These are phyloP conservation scores for Vitis labrusca DNA, from an alignment of 164 flowering plant species.

Conservation along the genomic window DNA sequence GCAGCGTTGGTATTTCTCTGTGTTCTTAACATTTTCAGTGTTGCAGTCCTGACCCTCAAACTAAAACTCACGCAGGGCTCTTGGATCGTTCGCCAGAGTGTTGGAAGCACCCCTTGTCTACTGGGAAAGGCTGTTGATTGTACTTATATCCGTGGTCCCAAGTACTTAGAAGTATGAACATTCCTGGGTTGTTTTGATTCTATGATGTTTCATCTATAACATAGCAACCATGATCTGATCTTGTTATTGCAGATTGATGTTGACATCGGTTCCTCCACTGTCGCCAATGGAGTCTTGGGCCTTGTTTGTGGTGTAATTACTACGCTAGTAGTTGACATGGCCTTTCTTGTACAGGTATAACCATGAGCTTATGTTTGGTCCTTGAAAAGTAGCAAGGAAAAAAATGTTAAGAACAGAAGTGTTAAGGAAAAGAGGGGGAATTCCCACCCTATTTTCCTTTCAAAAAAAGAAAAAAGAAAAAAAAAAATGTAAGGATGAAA, in stretches of 20 bases:
- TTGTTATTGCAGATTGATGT: conserved; percentile 77
- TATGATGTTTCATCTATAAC: not conserved
- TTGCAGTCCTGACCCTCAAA: too few species aligned
- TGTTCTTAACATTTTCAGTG: too few species aligned
- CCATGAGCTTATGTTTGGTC: too few species aligned
- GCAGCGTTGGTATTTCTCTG: too few species aligned
- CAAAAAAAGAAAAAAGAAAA: too few species aligned
- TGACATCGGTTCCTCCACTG: conserved; percentile 98
- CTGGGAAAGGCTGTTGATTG: conserved; percentile 98
- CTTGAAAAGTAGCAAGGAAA: too few species aligned
- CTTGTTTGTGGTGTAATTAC: conserved; percentile 95
- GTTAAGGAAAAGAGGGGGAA: too few species aligned
- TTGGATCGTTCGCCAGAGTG: conserved; percentile 99
- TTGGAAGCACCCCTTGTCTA: conserved; percentile 97
- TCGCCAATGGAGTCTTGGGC: conserved; percentile 98
- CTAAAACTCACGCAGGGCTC: conserved; percentile 64
- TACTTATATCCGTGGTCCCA: conserved; percentile 89
- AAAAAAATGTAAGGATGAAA: too few species aligned
- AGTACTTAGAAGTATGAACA: conserved; percentile 77
- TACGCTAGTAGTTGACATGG: conserved; percentile 97
- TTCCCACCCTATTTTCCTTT: too few species aligned
- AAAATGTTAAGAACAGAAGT: too few species aligned
- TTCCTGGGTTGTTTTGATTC: not conserved
- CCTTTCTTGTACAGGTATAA: conserved; percentile 93
- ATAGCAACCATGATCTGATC: too few species aligned